phyloP scores from a whole-genome alignment of 352 stramenopile species.

The Phytophthora chlamydospora region DNA sequence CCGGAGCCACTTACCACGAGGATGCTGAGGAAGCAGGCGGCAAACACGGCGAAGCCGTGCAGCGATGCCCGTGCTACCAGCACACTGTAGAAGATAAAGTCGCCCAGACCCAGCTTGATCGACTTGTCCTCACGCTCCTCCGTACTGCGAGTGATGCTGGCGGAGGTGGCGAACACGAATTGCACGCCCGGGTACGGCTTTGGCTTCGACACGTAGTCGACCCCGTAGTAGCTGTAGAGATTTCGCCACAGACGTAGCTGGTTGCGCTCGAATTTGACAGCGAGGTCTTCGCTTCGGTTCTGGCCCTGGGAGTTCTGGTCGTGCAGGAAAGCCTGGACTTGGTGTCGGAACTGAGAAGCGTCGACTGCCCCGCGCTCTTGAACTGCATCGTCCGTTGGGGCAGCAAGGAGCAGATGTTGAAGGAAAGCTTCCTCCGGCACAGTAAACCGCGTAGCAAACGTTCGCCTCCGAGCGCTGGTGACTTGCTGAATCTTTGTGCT shows the following conservation, averaged over 20 bases:
- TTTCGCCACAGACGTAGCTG: constrained; percentile 52
- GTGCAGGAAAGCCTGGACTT: constrained; percentile 51
- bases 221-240: constrained; percentile 53
- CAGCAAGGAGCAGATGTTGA: constrained; percentile 19
- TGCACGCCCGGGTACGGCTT: constrained; percentile 44
- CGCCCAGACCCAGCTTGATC: constrained; percentile 93
- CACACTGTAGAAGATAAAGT: constrained; percentile 99
- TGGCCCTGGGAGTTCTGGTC: constrained; percentile 47
- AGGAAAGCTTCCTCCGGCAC: constrained; percentile 34
- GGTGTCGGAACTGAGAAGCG: constrained; percentile 31
- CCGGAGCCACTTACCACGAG: constrained; percentile 79
- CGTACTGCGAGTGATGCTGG: constrained; percentile 19
- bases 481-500: constrained; percentile 5
- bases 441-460: constrained; percentile 21
- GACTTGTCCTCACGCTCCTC: constrained; percentile 54
- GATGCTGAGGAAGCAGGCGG: constrained; percentile 90
- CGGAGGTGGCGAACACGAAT: constrained; percentile 34
- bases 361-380: constrained; percentile 8
- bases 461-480: constrained; percentile 4
- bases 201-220: constrained; percentile 34
- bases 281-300: constrained; percentile 35
- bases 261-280: constrained; percentile 34
- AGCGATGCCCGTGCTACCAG: constrained; percentile 94
- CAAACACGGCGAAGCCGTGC: constrained; percentile 93
- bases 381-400: background rate